Base-by-base conservation (phyloP, 2,329 filamentous ascomycete genomes). In the Aspergillaceae sp. region DNA sequence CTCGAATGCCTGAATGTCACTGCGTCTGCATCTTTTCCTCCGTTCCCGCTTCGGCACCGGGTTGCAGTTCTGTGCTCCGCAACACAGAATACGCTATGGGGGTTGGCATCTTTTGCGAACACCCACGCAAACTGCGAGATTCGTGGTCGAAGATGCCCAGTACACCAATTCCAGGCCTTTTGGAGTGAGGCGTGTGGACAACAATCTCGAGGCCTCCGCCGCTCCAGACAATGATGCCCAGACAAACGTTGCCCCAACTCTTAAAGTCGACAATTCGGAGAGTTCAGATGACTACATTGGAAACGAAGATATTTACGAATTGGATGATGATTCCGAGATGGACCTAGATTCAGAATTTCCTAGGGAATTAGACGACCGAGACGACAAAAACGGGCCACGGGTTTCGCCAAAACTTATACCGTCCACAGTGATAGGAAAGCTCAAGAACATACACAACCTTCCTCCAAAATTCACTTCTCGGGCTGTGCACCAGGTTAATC, bases 1-100 rank as follows among this genome's bases (percentile, higher is more conserved):
- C 40, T 50, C 44, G 42, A 44, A 46, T 42, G 51, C 47, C 64
- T 67, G 64, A 63, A 67, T 67, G 64, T 66, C 55, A 56, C 52
- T 54, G 53, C 56, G 64, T 59, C 53, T 59, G 47, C 56, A 56
- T 36, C 52, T 51, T 48, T 46, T 64, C 41, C 54, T 58, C 53
- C 62, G 56, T 45, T 54, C 52, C 48, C 60, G 59, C 56, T 51
- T 59, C 36, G 58, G 54, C 51, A 44, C 49, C 43, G 56, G 57
- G 51, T 54, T 62, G 44, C 51, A 53, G 11, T 56, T 54, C 50
- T 49, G 43, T 49, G 41, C 44, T 46, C 51, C 51, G 48, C 51
- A 49, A 36, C 48, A 46, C 45, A 51, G 49, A 40, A 47, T 48
- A 43, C 42, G 48, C 45, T 41, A 51, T 27, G 50, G 52, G 42